Base-by-base conservation (phyloP, 495 filamentous ascomycete genomes). In the Bacidia rubella region DNA sequence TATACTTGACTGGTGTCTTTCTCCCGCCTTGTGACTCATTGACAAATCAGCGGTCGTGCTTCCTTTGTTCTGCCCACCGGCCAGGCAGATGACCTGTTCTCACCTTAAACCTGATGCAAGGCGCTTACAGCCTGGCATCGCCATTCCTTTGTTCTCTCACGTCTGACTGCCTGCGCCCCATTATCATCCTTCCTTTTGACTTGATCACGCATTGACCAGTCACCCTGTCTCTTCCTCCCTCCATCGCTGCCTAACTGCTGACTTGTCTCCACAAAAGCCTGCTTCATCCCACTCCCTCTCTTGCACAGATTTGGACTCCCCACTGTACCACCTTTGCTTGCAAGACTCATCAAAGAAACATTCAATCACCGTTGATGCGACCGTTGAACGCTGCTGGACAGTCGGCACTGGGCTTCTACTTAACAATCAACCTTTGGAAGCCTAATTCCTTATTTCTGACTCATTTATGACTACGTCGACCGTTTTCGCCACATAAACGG, bases 151-250 rank as follows among this genome's bases (percentile, higher is more conserved):
- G 47, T 50, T 50, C 47, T 22, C n/a, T 35, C 44, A 25, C 19
- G 22, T 38, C 47, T 38, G 32, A 27, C 47, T 35, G 29, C 29
- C 47, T 50, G 47, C 47, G 47, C 47, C 47, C 29, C 47, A 38
- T 50, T 50, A n/a, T n/a, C n/a, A n/a, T 50, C 23, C 12, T 20
- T 15, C 43, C 1, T 22, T 1, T 49, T 2, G 27, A 12, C 26
- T 25, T 38, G 15, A n/a, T 38, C 26, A 35, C 47, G 47, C 47
- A 50, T 50, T 50, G 53, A 51, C 52, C 56, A 58, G 52, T 58
- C 56, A 58, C 54, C 41, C 22, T 41, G 15, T 19, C n/a, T n/a
- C 38, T 52, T 39, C 50, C 35, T 19, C n/a, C 22, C 38, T 52
- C 40, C 50, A 22, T 26, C 48, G 49, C 56, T 58, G 17, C 44